Evolutionary conservation across 371 early-diverging fungal genomes (phyloP), one percentile per base, ranked within the genome.

Genomic region (Syncephalastrum monosporum): DNA sequence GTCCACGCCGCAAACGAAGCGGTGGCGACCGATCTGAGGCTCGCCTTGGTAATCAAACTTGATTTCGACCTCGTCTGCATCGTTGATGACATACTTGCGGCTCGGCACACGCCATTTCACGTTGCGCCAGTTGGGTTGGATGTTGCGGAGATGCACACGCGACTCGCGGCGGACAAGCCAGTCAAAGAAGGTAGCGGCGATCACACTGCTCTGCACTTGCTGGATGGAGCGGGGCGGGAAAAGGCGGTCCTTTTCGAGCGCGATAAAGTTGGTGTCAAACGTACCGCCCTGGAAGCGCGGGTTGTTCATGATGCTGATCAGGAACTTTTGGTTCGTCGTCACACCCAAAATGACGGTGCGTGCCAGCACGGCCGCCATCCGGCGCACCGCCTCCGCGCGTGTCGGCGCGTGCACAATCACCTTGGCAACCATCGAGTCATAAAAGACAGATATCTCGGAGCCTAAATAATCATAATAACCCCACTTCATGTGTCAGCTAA

Each of bases 371-470:
- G 75, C 59, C 1, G 74, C 65, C 95, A 95, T 94, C 33, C 76
- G 78, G 42, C 80, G 70, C 15, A 92, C 78, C 16, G 94, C 91
- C 67, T 84, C 84, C 4, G 68, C 75, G 24, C 98, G 85, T 1
- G 89, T 92, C 14, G 82, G 78, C 0, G 91, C 96, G 79, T 91
- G 87, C 4, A 93, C 90, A 61, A 89, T 87, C 38, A 98, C 82
- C 79, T 97, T 94, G 57, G 91, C 88, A 58, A 90, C 84, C 86
- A 91, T 86, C 3, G 90, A 90, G 44, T 90, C 91, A 63, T 92
- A 91, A 70, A 81, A 90, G 47, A 91, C 82, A 0, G 85, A 79
- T 55, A 92, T 90, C 61, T 88, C 91, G 43, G 86, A 86, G 2
- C 90, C 90, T 71, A 29, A 59, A 41, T 5, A 10, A 21, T 21